phyloP scores from a whole-genome alignment of 2,329 filamentous ascomycete species.

The Xylaria sp. region DNA sequence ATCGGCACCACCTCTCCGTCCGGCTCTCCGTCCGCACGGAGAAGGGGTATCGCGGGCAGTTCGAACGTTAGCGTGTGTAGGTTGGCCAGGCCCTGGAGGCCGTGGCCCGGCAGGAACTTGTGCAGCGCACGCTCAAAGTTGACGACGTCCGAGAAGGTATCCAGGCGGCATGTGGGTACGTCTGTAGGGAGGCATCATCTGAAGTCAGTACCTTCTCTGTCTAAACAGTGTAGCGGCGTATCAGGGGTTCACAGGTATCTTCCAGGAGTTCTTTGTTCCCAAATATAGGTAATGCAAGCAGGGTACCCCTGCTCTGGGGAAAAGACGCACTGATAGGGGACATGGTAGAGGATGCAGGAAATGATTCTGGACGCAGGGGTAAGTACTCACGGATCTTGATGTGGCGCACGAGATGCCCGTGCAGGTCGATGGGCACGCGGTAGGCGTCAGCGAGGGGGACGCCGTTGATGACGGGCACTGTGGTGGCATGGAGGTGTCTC shows the following conservation, averaged over 20 bases:
- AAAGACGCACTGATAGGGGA: no score
- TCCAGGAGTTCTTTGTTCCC: no score
- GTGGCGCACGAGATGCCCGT: conserved; percentile 44
- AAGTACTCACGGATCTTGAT: conserved; percentile 48
- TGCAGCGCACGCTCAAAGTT: conserved; percentile 42
- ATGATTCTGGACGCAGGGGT: no score
- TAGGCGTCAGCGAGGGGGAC: conserved; percentile 37
- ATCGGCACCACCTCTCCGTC: no score
- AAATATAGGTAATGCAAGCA: no score
- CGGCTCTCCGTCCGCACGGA: no score
- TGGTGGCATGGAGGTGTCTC: conserved; percentile 5
- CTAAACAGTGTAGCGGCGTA: no score
- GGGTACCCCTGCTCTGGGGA: no score
- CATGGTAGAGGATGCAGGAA: no score
- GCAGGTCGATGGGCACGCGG: conserved; percentile 40
- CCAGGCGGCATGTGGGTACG: conserved; percentile 46
- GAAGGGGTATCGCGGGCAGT: conserved; percentile 44
- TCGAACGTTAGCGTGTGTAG: conserved; percentile 49
- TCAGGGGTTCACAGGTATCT: no score
- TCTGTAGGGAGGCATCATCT: no score
- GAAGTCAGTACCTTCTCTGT: no score
- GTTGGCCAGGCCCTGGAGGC: conserved; percentile 25
- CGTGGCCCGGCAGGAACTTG: conserved; percentile 37
- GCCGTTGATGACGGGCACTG: conserved; percentile 13
- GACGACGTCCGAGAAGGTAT: conserved; percentile 21